A percentile compares a stretch with the other conserved stretches of the same genome.
Evolutionary conservation across 257 asterid species (phyloP).

Genomic region (Capsicum rhomboideum): DNA sequence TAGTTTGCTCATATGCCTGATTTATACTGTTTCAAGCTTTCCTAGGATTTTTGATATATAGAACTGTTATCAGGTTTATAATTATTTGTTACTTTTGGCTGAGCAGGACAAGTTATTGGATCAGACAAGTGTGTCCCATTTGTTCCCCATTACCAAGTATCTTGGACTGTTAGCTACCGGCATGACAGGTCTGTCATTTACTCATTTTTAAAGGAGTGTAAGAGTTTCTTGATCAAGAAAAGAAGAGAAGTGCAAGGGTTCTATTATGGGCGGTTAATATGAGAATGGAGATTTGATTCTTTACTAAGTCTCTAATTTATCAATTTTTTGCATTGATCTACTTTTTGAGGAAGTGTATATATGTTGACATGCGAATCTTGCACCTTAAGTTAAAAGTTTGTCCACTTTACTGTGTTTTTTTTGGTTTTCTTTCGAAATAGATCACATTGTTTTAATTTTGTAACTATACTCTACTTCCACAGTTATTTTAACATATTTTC

Average conservation of each 20-base stretch:
- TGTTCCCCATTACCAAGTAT: slow-evolving; percentile 70
- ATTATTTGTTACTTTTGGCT: background rate
- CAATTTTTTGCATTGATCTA: background rate
- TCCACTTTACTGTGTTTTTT: too few species aligned
- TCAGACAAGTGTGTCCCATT: slow-evolving; percentile 80
- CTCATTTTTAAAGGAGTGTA: background rate
- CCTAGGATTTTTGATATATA: background rate
- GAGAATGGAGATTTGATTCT: background rate
- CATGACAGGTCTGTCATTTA: slow-evolving; percentile 63
- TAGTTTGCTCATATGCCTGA: too few species aligned
- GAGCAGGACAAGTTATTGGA: slow-evolving; percentile 94
- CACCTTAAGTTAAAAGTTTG: too few species aligned
- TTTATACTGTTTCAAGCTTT: background rate
- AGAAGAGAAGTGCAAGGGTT: background rate
- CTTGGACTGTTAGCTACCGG: slow-evolving; percentile 89
- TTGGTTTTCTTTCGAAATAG: too few species aligned
- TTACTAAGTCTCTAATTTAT: background rate
- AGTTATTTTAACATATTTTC: background rate
- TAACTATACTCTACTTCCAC: background rate
- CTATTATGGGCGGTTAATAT: background rate
- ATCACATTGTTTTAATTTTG: background rate
- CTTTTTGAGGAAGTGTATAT: background rate
- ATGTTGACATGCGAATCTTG: background rate
- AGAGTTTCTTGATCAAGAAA: background rate
- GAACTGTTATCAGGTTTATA: background rate